Conservation (phyloP, 768 basidiomycete species). For the Rossbeevera mucosa region DNA sequence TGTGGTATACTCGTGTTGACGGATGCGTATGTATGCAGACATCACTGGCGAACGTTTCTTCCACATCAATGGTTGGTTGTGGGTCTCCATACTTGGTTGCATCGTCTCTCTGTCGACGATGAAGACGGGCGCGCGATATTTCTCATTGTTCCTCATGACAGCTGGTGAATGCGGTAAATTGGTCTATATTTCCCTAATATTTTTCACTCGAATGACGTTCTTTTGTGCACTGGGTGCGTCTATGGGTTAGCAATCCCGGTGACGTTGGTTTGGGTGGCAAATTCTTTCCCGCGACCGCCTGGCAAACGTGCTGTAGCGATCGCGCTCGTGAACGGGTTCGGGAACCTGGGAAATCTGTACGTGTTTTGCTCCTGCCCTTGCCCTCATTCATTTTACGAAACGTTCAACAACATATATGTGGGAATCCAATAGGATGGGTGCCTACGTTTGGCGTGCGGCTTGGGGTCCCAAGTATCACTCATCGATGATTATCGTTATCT, state of each 20-base stretch:
- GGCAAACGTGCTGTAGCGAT: constrained; percentile 50
- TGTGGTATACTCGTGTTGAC: background rate
- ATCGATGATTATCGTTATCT: constrained; percentile 51
- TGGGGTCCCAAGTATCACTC: constrained; percentile 63
- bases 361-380: constrained; percentile 13
- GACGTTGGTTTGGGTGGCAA: constrained; percentile 59
- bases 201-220: background rate
- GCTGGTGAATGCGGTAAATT: constrained; percentile 41
- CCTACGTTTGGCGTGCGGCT: constrained; percentile 53
- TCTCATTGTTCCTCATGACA: constrained; percentile 47
- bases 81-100: constrained; percentile 58
- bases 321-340: constrained; percentile 58
- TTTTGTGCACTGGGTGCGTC: background rate
- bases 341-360: constrained; percentile 55
- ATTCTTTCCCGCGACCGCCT: constrained; percentile 56
- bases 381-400: background rate
- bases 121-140: constrained; percentile 48
- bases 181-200: background rate
- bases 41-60: constrained; percentile 62
- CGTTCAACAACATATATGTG: background rate
- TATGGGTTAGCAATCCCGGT: constrained; percentile 35
- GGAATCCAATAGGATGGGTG: constrained; percentile 43
- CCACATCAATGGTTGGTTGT: constrained; percentile 54
- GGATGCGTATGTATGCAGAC: constrained; percentile 31
- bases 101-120: constrained; percentile 54